These are phyloP conservation scores for Termitomyces bulborhizus DNA, from an alignment of 768 basidiomycete species.

Conservation along the genomic window DNA sequence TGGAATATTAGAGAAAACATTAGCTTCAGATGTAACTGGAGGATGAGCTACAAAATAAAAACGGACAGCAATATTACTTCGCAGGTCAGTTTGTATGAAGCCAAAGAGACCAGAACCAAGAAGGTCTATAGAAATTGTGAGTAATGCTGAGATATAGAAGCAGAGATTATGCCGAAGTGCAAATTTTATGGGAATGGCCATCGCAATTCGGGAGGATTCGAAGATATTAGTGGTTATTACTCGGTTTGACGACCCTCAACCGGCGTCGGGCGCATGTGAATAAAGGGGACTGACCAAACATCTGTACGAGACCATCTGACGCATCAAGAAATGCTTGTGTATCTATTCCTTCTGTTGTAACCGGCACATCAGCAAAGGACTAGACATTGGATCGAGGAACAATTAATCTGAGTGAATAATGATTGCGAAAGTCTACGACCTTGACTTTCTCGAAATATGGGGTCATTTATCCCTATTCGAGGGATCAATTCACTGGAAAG, in stretches of 20 bases:
- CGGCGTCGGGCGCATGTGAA: slow-evolving; percentile 1
- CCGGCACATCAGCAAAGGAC: slow-evolving; percentile 84
- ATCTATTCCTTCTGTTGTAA: slow-evolving; percentile 73
- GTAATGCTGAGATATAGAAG: not conserved
- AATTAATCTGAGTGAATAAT: not conserved
- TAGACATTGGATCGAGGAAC: slow-evolving; percentile 21
- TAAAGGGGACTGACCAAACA: slow-evolving; percentile 49
- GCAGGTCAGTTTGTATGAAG: slow-evolving; percentile 68
- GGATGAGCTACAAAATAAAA: not conserved
- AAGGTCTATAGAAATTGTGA: slow-evolving; percentile 39
- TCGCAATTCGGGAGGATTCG: not conserved
- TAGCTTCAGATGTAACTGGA: not conserved
- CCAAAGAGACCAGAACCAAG: slow-evolving; percentile 64
- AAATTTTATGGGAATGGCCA: not conserved
- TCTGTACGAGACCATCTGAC: slow-evolving; percentile 72
- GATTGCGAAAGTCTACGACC: slow-evolving; percentile 28
- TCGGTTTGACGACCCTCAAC: slow-evolving; percentile 6
- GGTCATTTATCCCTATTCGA: slow-evolving; percentile 21
- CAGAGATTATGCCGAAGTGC: not conserved
- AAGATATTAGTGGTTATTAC: not conserved
- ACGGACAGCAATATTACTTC: slow-evolving; percentile 58
- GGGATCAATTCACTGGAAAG: too few relatives aligned
- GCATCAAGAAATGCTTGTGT: slow-evolving; percentile 80
- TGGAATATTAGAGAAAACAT: not conserved
- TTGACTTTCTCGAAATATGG: slow-evolving; percentile 69